These are phyloP conservation scores for Penicillium silybi DNA, from an alignment of 495 filamentous ascomycete genomes.

Conservation along the genomic window DNA sequence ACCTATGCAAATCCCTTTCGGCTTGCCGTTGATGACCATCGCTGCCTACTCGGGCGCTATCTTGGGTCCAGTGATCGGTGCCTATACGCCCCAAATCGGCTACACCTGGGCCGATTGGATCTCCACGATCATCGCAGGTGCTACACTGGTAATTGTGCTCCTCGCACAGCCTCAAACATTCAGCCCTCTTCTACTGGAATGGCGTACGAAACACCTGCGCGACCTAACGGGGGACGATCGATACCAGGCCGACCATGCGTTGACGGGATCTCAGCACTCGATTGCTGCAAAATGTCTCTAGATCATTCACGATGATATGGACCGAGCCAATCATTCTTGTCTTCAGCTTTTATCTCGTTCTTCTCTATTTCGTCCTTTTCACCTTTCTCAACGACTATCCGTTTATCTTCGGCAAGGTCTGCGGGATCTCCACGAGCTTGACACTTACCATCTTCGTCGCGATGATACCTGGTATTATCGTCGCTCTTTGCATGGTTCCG, in stretches of 20 bases:
- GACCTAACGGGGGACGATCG: conserved; percentile 35
- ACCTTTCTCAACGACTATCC: conserved; percentile 58
- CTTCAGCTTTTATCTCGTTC: conserved; percentile 50
- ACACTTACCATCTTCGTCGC: conserved; percentile 52
- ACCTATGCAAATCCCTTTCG: conserved; percentile 37
- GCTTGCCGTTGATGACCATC: conserved; percentile 39
- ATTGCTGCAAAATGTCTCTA: background rate
- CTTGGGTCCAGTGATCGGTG: conserved; percentile 41
- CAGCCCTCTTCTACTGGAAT: conserved; percentile 40
- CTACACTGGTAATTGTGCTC: conserved; percentile 29
- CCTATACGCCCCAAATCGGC: conserved; percentile 36
- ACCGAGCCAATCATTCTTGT: conserved; percentile 43
- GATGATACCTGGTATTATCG: conserved; percentile 49
- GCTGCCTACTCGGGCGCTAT: conserved; percentile 35
- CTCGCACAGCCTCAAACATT: conserved; percentile 47
- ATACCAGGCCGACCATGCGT: conserved; percentile 16
- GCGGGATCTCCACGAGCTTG: conserved; percentile 45
- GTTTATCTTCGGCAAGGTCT: conserved; percentile 54
- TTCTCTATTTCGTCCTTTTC: conserved; percentile 61
- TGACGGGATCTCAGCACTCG: background rate
- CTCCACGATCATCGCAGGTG: conserved; percentile 38
- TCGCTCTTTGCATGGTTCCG: conserved; percentile 42
- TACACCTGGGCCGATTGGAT: conserved; percentile 46
- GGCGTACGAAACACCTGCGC: conserved; percentile 43
- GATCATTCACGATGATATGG: conserved; percentile 1